Evolutionary conservation across 2,329 filamentous ascomycete species (phyloP).

Genomic region (Neonectria sp.): DNA sequence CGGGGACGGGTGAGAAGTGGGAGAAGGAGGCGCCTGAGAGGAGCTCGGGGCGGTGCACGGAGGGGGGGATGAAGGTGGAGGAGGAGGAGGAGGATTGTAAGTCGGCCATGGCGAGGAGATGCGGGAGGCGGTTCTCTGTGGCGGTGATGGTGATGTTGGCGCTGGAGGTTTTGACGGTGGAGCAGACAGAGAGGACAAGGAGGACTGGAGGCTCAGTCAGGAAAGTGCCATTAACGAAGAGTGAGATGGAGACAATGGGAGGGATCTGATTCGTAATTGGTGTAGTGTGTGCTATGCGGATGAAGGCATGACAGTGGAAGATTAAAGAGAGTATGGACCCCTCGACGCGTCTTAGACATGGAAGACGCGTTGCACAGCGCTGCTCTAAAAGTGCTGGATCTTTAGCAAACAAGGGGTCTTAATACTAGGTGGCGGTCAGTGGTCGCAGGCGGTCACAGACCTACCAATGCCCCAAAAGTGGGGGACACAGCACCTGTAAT

Average conservation of each 20-base stretch:
- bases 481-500: constrained; percentile 6
- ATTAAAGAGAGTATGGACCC: constrained; percentile 11
- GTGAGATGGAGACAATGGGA: background rate
- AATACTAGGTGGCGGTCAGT: background rate
- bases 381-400: background rate
- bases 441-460: background rate
- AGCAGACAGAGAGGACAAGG: background rate
- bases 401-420: background rate
- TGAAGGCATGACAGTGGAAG: constrained; percentile 5
- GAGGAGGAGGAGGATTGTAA: constrained; percentile 21
- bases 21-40: constrained; percentile 78
- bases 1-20: constrained; percentile 79
- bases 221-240: constrained; percentile 2
- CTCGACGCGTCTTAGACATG: constrained; percentile 27
- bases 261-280: background rate
- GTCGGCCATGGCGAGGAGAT: constrained; percentile 23
- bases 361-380: constrained; percentile 29
- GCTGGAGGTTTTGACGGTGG: background rate
- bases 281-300: background rate
- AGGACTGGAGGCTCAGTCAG: background rate
- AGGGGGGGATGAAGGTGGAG: constrained; percentile 76
- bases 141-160: constrained; percentile 10
- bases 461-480: constrained; percentile 6
- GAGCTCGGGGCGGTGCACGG: constrained; percentile 71
- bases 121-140: background rate